phyloP scores from a whole-genome alignment of 2,329 filamentous ascomycete genomes.

The Curvularia spicifera region DNA sequence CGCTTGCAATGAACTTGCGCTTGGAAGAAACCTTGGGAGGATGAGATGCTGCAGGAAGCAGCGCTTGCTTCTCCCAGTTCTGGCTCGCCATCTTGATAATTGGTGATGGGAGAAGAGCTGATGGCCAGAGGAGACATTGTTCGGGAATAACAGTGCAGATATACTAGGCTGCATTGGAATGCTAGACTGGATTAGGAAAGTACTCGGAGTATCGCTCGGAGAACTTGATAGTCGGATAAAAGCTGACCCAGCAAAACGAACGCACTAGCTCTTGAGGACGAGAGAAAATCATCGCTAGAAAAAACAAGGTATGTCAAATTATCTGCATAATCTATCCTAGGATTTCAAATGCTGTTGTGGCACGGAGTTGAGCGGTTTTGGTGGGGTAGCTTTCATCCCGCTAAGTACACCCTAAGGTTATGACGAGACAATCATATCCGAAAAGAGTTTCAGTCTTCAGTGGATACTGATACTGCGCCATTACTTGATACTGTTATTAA shows the following conservation, averaged over 20 bases:
- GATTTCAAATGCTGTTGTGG: too few species aligned
- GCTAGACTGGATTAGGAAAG: slow-evolving; percentile 11
- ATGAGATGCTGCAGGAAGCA: neutral
- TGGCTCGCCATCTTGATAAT: slow-evolving; percentile 21
- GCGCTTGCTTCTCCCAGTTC: slow-evolving; percentile 15
- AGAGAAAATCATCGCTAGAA: too few species aligned
- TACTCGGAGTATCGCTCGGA: neutral
- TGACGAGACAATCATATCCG: neutral
- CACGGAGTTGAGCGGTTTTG: too few species aligned
- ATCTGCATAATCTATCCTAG: too few species aligned
- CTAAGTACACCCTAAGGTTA: neutral
- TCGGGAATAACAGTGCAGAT: slow-evolving; percentile 12
- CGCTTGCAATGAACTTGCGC: slow-evolving; percentile 10
- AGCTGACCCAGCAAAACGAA: too few species aligned
- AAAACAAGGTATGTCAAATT: too few species aligned
- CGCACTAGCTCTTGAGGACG: too few species aligned
- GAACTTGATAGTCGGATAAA: too few species aligned
- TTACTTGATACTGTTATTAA: neutral
- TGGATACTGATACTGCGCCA: neutral
- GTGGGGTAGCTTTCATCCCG: too few species aligned
- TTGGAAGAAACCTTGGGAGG: neutral
- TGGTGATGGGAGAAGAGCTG: slow-evolving; percentile 6
- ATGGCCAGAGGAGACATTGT: slow-evolving; percentile 1
- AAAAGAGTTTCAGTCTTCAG: neutral
- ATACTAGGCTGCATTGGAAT: slow-evolving; percentile 5